Base-by-base conservation (phyloP, 2,329 filamentous ascomycete species). In the Septoria petroselini region DNA sequence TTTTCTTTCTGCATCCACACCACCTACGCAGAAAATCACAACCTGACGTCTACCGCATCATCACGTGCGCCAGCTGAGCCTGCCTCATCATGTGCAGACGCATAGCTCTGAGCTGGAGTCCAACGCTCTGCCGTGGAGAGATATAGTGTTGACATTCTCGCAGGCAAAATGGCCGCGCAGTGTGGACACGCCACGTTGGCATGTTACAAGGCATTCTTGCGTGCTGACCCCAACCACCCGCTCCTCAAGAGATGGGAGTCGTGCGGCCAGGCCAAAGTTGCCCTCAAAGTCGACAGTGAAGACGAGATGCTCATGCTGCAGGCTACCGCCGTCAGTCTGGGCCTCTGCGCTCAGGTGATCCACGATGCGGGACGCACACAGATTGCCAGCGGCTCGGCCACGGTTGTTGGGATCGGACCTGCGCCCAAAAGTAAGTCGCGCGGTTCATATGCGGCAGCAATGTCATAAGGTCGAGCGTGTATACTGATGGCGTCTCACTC, bases 131-230 rank as follows among this genome's bases (percentile, higher is more conserved):
- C n/a, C n/a, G n/a, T n/a, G n/a, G n/a, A n/a, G n/a, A n/a, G n/a
- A n/a, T n/a, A n/a, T n/a, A n/a, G 12, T 42, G 38, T 40, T 48
- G 27, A 42, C 44, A 14, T 4, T 12, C n/a, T 3, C 18, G 25
- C 30, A 95, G 91, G 91, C 64, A 98, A 98, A 78, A 96, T 97
- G 64, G 93, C 89, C 50, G 93, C 93, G 5, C 93, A 98, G 72
- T 93, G 87, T 72, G 87, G 86, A 41, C 93, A 98, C 71, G 93
- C 93, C 45, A 50, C 53, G 31, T 60, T 63, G 49, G 91, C 91
- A 48, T 97, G 91, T 80, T 98, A 95, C 82, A 97, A 96, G 74
- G 75, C 83, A 52, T 82, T 94, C 58, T 72, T 82, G 33, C 70
- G 74, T 30, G 76, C 76, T 18, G 63, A 72, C 37, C 69, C 80